Conservation (phyloP, 345 rosid species). For the Bretschneidera sinensis region DNA sequence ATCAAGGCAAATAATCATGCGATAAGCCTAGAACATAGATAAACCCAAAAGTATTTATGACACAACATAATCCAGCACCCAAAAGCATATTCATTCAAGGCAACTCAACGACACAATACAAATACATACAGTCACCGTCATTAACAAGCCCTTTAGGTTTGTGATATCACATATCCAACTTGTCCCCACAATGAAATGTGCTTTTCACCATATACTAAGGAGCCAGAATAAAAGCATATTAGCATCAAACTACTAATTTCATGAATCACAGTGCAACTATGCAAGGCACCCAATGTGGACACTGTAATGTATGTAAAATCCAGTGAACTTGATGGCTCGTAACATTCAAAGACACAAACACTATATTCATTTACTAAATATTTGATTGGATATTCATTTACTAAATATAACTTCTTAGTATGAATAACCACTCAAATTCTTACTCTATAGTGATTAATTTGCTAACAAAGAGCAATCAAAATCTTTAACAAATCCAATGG, state of each 20-base stretch:
- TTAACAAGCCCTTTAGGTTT: neutral
- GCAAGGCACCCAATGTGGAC: neutral
- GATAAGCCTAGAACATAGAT: slow-evolving; percentile 4
- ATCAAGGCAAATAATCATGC: neutral
- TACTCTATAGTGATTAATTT: no score
- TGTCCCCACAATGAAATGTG: neutral
- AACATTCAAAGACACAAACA: no score
- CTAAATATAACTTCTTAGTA: no score
- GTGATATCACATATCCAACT: neutral
- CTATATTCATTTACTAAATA: no score
- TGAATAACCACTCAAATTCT: no score
- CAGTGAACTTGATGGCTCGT: neutral
- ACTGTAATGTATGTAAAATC: neutral
- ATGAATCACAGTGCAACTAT: no score
- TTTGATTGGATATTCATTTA: no score
- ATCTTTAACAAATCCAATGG: no score
- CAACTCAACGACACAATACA: neutral
- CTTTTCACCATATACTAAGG: neutral
- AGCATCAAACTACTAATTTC: neutral
- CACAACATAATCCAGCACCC: neutral
- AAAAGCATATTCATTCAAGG: neutral
- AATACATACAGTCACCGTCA: neutral
- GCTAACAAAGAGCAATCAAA: no score
- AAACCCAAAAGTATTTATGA: neutral
- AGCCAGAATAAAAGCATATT: no score